A percentile compares a stretch with the other conserved stretches of the same genome.
phyloP scores from a whole-genome alignment of 2,329 filamentous ascomycete species.

The Sporothrix sp. region DNA sequence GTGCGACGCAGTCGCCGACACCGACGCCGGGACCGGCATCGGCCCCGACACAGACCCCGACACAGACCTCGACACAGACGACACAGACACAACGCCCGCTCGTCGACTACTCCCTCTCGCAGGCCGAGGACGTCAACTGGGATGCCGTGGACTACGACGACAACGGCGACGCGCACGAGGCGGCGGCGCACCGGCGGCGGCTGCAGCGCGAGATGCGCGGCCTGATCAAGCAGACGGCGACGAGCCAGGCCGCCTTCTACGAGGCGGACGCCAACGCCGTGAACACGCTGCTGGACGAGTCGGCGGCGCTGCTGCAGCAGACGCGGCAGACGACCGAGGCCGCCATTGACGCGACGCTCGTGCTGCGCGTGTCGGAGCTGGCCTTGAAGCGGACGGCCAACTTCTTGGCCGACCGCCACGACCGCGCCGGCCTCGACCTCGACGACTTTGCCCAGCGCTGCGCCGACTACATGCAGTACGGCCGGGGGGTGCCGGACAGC shows the following conservation, averaged over 20 bases:
- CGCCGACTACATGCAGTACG: slow-evolving; percentile 74
- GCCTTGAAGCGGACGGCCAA: slow-evolving; percentile 68
- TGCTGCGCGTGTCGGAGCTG: slow-evolving; percentile 72
- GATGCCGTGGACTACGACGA: slow-evolving; percentile 29
- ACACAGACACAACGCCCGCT: no score
- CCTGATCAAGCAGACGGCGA: slow-evolving; percentile 47
- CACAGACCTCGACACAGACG: no score
- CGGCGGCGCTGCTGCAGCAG: slow-evolving; percentile 54
- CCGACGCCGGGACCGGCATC: no score
- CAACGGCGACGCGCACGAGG: slow-evolving; percentile 74
- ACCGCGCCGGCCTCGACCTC: slow-evolving; percentile 67
- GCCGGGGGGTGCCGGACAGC: slow-evolving; percentile 44
- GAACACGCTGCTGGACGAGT: slow-evolving; percentile 53
- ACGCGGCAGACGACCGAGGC: slow-evolving; percentile 87
- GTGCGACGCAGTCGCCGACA: no score
- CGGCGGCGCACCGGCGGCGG: slow-evolving; percentile 59
- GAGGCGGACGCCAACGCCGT: slow-evolving; percentile 56
- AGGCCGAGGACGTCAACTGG: slow-evolving; percentile 13
- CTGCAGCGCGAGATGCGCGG: slow-evolving; percentile 38
- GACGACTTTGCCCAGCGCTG: slow-evolving; percentile 90
- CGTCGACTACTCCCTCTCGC: slow-evolving; percentile 20
- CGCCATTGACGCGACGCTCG: slow-evolving; percentile 75
- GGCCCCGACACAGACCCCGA: no score
- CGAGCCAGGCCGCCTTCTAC: slow-evolving; percentile 61
- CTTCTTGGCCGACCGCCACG: slow-evolving; percentile 58